Percentiles rank a stretch among this genome's conserved stretches.
phyloP scores from a whole-genome alignment of 495 filamentous ascomycete genomes.

The Schizothecium vesticola region DNA sequence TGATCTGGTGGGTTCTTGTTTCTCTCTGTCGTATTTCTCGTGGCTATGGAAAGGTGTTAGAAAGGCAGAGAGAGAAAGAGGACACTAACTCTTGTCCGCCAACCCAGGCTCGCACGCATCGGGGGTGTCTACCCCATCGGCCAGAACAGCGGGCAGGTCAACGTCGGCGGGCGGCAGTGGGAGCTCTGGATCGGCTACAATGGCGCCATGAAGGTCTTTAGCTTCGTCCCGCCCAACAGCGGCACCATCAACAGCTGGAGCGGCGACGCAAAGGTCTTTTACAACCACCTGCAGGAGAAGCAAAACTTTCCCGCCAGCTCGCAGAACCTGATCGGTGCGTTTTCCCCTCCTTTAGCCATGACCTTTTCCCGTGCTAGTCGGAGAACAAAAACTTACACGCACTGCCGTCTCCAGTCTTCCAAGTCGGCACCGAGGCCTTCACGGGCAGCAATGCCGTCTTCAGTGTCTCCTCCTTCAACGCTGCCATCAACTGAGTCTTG shows the following conservation, averaged over 20 bases:
- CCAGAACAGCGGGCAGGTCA: conserved; percentile 25
- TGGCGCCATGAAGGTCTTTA: conserved; percentile 39
- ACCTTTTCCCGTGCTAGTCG: not conserved
- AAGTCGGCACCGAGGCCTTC: conserved; percentile 45
- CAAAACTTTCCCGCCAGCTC: conserved; percentile 32
- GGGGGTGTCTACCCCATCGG: conserved; percentile 41
- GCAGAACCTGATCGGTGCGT: conserved; percentile 48
- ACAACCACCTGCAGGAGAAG: conserved; percentile 32
- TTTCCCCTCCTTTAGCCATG: not conserved
- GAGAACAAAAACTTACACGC: not conserved
- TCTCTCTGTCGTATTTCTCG: not conserved
- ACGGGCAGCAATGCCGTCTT: conserved; percentile 19
- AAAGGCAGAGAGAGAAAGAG: not conserved
- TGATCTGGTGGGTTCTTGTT: conserved; percentile 39
- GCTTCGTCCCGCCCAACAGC: conserved; percentile 35
- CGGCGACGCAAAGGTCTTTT: conserved; percentile 43
- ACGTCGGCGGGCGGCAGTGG: conserved; percentile 32
- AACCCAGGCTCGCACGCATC: conserved; percentile 30
- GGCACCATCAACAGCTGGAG: conserved; percentile 28
- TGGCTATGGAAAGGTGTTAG: not conserved
- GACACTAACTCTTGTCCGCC: not conserved
- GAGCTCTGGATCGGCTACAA: conserved; percentile 37
- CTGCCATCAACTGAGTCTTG: not conserved
- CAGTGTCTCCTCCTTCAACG: not conserved
- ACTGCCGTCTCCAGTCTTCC: conserved; percentile 24